A percentile compares a stretch with the other conserved stretches of the same genome.
Conservation (phyloP, 2,329 filamentous ascomycete species). For the Aspergillus carbonarius region DNA sequence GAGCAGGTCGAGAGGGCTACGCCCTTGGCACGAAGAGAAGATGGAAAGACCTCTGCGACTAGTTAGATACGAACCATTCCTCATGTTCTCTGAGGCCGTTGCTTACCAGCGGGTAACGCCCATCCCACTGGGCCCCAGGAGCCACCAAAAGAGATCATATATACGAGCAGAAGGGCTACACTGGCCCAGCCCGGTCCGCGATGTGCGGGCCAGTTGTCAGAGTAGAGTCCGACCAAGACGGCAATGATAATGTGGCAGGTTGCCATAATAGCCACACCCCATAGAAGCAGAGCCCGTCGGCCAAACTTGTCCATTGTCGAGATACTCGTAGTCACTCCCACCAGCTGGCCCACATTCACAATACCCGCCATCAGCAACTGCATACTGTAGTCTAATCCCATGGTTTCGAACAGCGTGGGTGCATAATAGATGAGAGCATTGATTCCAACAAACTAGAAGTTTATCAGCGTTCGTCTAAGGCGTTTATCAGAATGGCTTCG, state of each 20-base stretch:
- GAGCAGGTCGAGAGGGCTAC: constrained; percentile 63
- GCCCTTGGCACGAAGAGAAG: constrained; percentile 61
- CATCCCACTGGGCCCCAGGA: constrained; percentile 56
- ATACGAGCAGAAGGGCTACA: constrained; percentile 62
- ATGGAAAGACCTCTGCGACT: constrained; percentile 63
- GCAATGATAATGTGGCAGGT: constrained; percentile 53
- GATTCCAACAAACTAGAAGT: constrained; percentile 48
- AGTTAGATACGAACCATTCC: constrained; percentile 10
- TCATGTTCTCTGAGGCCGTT: neutral
- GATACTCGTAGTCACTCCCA: constrained; percentile 48
- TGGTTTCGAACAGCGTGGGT: constrained; percentile 57
- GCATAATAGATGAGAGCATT: constrained; percentile 62
- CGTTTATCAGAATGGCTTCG: neutral
- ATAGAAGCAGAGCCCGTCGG: constrained; percentile 48
- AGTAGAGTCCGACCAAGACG: constrained; percentile 54
- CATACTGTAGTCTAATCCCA: constrained; percentile 47
- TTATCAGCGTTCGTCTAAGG: neutral
- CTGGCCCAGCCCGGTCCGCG: constrained; percentile 54
- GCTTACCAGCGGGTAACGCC: constrained; percentile 41
- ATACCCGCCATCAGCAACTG: constrained; percentile 56
- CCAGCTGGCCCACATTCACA: constrained; percentile 52
- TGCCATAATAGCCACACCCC: constrained; percentile 48
- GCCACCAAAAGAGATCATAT: constrained; percentile 62
- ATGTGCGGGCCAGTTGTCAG: constrained; percentile 52
- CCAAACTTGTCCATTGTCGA: constrained; percentile 52